phyloP scores from a whole-genome alignment of 2,329 filamentous ascomycete genomes.

The Cryphonectria radicalis region DNA sequence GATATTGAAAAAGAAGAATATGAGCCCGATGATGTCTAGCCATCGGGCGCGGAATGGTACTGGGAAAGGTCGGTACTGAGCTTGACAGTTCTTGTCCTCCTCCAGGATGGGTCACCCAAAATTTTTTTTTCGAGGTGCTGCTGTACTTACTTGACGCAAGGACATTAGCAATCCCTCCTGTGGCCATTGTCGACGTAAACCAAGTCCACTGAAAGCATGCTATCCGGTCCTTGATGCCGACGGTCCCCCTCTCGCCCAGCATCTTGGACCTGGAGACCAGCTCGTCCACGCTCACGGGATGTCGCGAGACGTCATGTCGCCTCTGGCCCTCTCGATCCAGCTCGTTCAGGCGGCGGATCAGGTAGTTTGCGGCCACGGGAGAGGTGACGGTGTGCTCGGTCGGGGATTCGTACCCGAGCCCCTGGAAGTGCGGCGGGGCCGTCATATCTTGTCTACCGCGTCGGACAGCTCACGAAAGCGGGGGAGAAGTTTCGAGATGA shows the following conservation, averaged over 20 bases:
- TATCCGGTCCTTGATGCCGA: constrained; percentile 55
- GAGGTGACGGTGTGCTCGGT: constrained; percentile 38
- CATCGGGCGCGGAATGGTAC: constrained; percentile 60
- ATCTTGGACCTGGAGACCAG: constrained; percentile 41
- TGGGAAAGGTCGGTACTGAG: constrained; percentile 32
- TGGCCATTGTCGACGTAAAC: constrained; percentile 72
- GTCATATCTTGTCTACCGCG: constrained; percentile 41
- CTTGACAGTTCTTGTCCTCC: not conserved
- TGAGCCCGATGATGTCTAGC: constrained; percentile 60
- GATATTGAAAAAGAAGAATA: constrained; percentile 68
- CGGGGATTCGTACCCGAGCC: constrained; percentile 44
- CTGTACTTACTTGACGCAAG: constrained; percentile 53
- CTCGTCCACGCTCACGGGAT: constrained; percentile 36
- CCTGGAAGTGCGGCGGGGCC: constrained; percentile 39
- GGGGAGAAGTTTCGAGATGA: constrained; percentile 51
- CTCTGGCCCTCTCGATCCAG: constrained; percentile 12
- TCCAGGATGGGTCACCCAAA: not conserved
- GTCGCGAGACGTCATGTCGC: constrained; percentile 13
- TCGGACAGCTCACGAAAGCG: constrained; percentile 53
- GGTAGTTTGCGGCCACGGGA: constrained; percentile 21
- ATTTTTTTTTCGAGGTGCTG: not conserved
- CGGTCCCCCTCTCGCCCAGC: constrained; percentile 27
- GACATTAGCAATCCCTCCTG: constrained; percentile 61
- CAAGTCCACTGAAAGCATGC: constrained; percentile 71
- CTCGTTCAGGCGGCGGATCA: constrained; percentile 25